phyloP scores from a whole-genome alignment of 768 basidiomycete genomes.

The Lanmaoa pseudosensibilis region DNA sequence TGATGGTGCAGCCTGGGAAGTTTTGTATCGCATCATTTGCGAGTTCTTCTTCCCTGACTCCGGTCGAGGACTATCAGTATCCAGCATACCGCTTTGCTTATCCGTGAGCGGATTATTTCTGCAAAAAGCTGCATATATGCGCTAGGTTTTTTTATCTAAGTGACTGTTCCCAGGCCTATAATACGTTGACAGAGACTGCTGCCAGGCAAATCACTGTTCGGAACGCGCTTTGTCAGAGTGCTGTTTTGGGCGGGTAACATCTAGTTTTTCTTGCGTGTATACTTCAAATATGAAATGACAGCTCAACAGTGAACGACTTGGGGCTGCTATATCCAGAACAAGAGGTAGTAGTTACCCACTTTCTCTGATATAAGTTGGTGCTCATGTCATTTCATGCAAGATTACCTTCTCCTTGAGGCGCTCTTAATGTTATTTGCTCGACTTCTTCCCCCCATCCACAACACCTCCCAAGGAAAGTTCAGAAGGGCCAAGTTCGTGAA shows the following conservation, averaged over 20 bases:
- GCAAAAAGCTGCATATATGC: slow-evolving; percentile 32
- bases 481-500: slow-evolving; percentile 50
- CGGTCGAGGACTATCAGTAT: slow-evolving; percentile 15
- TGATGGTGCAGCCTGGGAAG: slow-evolving; percentile 29
- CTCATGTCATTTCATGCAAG: slow-evolving; percentile 31
- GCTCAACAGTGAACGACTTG: slow-evolving; percentile 44
- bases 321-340: slow-evolving; percentile 46
- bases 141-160: slow-evolving; percentile 14
- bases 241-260: slow-evolving; percentile 50
- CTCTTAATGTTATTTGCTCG: slow-evolving; percentile 57
- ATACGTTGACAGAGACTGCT: slow-evolving; percentile 50
- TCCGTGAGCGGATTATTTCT: slow-evolving; percentile 21
- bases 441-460: slow-evolving; percentile 47
- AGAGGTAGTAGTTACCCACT: slow-evolving; percentile 39
- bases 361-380: neutral
- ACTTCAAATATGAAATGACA: neutral
- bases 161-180: slow-evolving; percentile 47
- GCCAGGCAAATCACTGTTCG: slow-evolving; percentile 43
- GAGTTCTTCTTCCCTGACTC: slow-evolving; percentile 37
- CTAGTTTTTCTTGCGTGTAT: neutral
- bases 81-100: slow-evolving; percentile 27
- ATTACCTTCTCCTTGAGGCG: slow-evolving; percentile 57
- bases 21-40: slow-evolving; percentile 34
- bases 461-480: slow-evolving; percentile 32
- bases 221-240: slow-evolving; percentile 43